phyloP scores from a whole-genome alignment of 1,139 yeast species.

The Citeromyces hawaiiensis region DNA sequence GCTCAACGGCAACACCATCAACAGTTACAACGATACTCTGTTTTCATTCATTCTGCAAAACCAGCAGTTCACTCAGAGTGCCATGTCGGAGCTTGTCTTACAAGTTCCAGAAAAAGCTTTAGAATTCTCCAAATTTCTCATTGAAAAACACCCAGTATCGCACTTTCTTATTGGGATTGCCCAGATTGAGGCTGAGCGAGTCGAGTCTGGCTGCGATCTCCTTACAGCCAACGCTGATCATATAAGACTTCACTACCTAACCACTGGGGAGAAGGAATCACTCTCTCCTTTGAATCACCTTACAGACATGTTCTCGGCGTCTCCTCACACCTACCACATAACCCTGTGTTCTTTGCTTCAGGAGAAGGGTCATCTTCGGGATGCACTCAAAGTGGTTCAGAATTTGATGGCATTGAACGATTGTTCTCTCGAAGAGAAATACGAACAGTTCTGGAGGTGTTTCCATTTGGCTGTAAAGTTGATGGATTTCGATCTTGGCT shows the following conservation, averaged over 20 bases:
- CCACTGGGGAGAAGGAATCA: neutral
- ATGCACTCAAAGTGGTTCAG: conserved; percentile 12
- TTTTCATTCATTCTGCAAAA: neutral
- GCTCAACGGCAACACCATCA: neutral
- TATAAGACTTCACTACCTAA: conserved; percentile 10
- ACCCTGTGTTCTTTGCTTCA: conserved; percentile 8
- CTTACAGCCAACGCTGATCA: conserved; percentile 12
- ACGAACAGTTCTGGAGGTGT: conserved; percentile 4
- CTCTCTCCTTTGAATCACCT: neutral
- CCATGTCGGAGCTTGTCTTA: neutral
- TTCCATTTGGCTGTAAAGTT: conserved; percentile 14
- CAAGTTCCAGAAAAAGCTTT: conserved; percentile 3
- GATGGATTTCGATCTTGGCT: conserved; percentile 13
- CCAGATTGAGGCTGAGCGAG: conserved; percentile 11
- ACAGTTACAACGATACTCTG: neutral
- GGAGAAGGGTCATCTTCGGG: conserved; percentile 10
- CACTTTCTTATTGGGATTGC: conserved; percentile 15
- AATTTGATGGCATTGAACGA: conserved; percentile 6
- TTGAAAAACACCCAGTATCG: conserved; percentile 11
- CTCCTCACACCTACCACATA: conserved; percentile 3
- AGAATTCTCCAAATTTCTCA: conserved; percentile 9
- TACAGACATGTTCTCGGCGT: neutral
- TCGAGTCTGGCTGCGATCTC: conserved; percentile 14
- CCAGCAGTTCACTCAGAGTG: neutral
- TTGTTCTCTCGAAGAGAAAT: conserved; percentile 1